phyloP scores from a whole-genome alignment of 2,329 filamentous ascomycete species.

The Xylaria sp. region DNA sequence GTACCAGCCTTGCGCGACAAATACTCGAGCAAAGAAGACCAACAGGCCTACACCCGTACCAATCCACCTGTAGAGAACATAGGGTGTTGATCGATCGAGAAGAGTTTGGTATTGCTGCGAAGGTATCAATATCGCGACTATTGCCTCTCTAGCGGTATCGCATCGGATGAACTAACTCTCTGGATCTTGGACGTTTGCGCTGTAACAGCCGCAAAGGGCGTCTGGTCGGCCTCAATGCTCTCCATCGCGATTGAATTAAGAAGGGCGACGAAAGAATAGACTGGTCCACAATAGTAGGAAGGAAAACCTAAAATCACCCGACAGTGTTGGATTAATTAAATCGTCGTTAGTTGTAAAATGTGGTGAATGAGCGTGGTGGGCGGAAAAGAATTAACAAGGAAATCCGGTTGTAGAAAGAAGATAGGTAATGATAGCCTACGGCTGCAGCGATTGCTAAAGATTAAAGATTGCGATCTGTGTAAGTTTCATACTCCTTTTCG shows the following conservation, averaged over 20 bases:
- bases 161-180: slow-evolving; percentile 65
- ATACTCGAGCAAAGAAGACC: slow-evolving; percentile 88
- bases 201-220: slow-evolving; percentile 89
- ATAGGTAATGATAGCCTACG: slow-evolving; percentile 24
- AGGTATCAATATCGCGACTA: slow-evolving; percentile 29
- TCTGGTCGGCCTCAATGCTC: slow-evolving; percentile 85
- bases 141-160: slow-evolving; percentile 11
- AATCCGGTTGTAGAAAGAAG: slow-evolving; percentile 28
- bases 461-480: slow-evolving; percentile 28
- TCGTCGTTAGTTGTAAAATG: slow-evolving; percentile 7
- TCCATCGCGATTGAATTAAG: slow-evolving; percentile 71
- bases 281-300: slow-evolving; percentile 1
- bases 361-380: slow-evolving; percentile 39
- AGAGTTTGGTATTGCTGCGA: slow-evolving; percentile 90
- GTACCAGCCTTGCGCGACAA: slow-evolving; percentile 97
- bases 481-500: slow-evolving; percentile 34
- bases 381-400: slow-evolving; percentile 24
- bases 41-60: slow-evolving; percentile 80
- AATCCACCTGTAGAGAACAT: slow-evolving; percentile 88
- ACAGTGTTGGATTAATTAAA: slow-evolving; percentile 19
- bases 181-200: slow-evolving; percentile 82
- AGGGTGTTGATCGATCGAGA: slow-evolving; percentile 93
- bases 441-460: slow-evolving; percentile 18
- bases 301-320: slow-evolving; percentile 9
- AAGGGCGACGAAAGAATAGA: slow-evolving; percentile 21